Conservation (phyloP, 2,329 filamentous ascomycete species). For the Emmonsia crescens region DNA sequence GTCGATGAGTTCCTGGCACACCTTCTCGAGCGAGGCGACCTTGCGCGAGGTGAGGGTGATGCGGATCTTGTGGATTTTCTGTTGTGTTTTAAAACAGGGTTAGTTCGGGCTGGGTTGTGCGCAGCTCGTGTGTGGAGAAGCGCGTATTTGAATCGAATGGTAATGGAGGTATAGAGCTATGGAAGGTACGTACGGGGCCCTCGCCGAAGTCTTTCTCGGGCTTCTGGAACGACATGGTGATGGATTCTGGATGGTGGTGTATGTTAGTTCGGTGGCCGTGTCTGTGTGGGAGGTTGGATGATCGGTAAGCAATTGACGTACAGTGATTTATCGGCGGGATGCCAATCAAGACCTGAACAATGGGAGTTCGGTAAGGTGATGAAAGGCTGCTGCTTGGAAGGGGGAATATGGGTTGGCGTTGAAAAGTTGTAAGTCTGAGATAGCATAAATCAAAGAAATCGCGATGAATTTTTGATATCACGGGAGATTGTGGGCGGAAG, state of each 20-base stretch:
- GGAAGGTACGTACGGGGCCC: slow-evolving; percentile 54
- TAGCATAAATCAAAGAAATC: not conserved
- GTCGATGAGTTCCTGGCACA: slow-evolving; percentile 96
- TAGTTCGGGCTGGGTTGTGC: not conserved
- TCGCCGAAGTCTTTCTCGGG: slow-evolving; percentile 88
- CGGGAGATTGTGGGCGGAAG: slow-evolving; percentile 8
- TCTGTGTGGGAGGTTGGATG: not conserved
- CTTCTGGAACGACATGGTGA: slow-evolving; percentile 85
- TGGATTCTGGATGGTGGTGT: slow-evolving; percentile 20
- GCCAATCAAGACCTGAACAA: slow-evolving; percentile 75
- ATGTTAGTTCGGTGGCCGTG: slow-evolving; percentile 12
- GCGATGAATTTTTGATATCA: not conserved
- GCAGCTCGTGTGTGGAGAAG: not conserved
- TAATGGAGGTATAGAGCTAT: not conserved
- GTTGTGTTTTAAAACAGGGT: slow-evolving; percentile 9
- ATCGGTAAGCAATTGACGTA: not conserved
- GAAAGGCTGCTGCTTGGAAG: slow-evolving; percentile 42
- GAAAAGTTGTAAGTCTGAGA: not conserved
- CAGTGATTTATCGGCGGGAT: slow-evolving; percentile 8
- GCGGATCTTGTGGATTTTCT: slow-evolving; percentile 96
- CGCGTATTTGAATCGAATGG: too few relatives aligned
- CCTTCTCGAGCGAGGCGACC: slow-evolving; percentile 92
- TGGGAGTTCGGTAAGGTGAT: slow-evolving; percentile 69
- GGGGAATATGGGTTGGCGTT: not conserved
- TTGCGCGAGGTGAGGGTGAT: slow-evolving; percentile 96